Evolutionary conservation across 441 rosid genomes (phyloP), one percentile per base, ranked within the genome.

Genomic region (Kokia cookei): DNA sequence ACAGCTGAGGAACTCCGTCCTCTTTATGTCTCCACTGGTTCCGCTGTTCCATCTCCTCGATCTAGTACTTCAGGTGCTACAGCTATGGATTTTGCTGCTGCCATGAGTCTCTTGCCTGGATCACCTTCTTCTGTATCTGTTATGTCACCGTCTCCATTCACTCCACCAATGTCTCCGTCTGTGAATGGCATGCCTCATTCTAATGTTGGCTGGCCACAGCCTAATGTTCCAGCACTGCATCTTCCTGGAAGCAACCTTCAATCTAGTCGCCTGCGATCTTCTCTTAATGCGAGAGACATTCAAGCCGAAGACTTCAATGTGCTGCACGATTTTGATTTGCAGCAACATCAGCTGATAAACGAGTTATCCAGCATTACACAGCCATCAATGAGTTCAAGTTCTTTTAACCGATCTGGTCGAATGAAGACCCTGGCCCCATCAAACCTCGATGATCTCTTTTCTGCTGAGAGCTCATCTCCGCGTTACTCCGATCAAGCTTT

Each of bases 141-240:
- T 29, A 90, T 90, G 92, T 87, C 91, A 60, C 94, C 94, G 0
- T 83, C 86, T 50, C 87, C 94, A 0, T 90, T 86, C 77, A 88
- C 94, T 51, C 92, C 92, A 15, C 94, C 91, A 5, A 85, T 88
- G 75, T 90, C 95, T 50, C 93, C 95, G 8, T 88, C 95, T 51
- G 82, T 83, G 10, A 90, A 86, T 24, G 93, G 91, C 42, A 84
- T 88, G 85, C 78, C 93, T 2, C 91, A 86, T 65, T 80, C 90
- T 1, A 84, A 86, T 65, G 83, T 86, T 70, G 85, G 84, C n/a
- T 90, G 95, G 95, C 86, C 90, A n/a, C 95, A 90, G 61, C 95
- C 89, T 10, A 90, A 90, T 75, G 90, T 88, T 0, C 93, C 91
- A 1, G 85, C 91, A 48, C 53, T 90, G 80, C 93, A 87, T 66